These are phyloP conservation scores for Dysphania ambrosioides DNA, from an alignment of 148 eudicot species.

Conservation along the genomic window DNA sequence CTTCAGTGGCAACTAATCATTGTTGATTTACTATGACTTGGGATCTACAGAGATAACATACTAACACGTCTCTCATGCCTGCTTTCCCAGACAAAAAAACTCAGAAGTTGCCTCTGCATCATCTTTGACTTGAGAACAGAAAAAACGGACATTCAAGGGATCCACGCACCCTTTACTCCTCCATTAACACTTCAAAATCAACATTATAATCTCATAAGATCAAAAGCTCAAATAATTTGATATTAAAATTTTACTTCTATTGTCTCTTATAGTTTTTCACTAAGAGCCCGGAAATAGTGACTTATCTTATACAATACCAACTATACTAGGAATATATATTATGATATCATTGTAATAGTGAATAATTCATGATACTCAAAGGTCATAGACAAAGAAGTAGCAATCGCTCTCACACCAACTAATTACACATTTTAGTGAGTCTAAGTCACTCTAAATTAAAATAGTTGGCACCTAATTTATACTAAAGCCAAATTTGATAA, in stretches of 20 bases:
- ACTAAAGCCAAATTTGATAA: too few species aligned
- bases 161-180: background rate
- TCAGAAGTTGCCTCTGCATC: background rate
- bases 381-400: too few species aligned
- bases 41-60: background rate
- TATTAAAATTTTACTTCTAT: background rate
- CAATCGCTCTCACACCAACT: too few species aligned
- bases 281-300: background rate
- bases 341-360: too few species aligned
- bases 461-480: too few species aligned
- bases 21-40: background rate
- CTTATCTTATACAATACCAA: too few species aligned
- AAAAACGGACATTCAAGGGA: background rate
- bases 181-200: background rate
- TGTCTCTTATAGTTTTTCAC: background rate
- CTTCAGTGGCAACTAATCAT: background rate
- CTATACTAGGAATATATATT: too few species aligned
- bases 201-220: background rate
- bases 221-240: background rate
- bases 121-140: background rate
- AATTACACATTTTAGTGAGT: too few species aligned
- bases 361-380: too few species aligned
- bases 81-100: background rate
- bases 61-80: background rate
- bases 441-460: too few species aligned